Conservation (phyloP, 345 rosid species). For the Noccaea bulbosa region DNA sequence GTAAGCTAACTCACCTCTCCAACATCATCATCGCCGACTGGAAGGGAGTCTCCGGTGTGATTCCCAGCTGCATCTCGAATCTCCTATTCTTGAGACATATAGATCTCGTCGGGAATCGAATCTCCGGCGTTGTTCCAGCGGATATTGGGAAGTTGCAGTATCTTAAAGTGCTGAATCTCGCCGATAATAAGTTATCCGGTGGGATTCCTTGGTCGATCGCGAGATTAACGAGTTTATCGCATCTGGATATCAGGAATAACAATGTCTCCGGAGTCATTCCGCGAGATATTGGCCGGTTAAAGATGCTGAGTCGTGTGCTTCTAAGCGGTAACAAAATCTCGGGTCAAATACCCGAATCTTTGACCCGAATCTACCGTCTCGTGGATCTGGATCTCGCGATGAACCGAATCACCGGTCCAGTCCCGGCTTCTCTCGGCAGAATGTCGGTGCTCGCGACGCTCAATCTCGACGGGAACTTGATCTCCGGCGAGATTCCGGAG, state of each 20-base stretch:
- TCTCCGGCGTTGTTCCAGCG: slow-evolving; percentile 70
- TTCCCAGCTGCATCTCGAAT: slow-evolving; percentile 63
- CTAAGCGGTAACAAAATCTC: slow-evolving; percentile 64
- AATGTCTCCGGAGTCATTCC: slow-evolving; percentile 65
- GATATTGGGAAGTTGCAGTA: slow-evolving; percentile 58
- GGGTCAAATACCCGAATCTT: slow-evolving; percentile 66
- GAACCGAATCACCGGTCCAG: slow-evolving; percentile 59
- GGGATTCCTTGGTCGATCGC: slow-evolving; percentile 62
- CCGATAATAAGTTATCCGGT: slow-evolving; percentile 66
- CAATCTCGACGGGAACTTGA: slow-evolving; percentile 59
- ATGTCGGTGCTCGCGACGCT: slow-evolving; percentile 81
- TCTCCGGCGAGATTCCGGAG: slow-evolving; percentile 64
- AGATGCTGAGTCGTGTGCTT: slow-evolving; percentile 72
- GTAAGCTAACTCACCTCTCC: slow-evolving; percentile 64
- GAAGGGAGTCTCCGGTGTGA: slow-evolving; percentile 71
- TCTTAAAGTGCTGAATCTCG: slow-evolving; percentile 66
- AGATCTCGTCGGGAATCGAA: slow-evolving; percentile 71
- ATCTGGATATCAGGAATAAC: slow-evolving; percentile 72
- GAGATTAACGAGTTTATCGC: slow-evolving; percentile 57
- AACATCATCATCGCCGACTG: slow-evolving; percentile 69
- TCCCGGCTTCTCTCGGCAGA: slow-evolving; percentile 59
- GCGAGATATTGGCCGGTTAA: slow-evolving; percentile 58
- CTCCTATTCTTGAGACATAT: slow-evolving; percentile 58
- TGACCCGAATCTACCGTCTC: slow-evolving; percentile 62
- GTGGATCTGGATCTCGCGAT: slow-evolving; percentile 71